Conservation (phyloP, 2,329 filamentous ascomycete genomes). For the Pestalotiopsis sp. region DNA sequence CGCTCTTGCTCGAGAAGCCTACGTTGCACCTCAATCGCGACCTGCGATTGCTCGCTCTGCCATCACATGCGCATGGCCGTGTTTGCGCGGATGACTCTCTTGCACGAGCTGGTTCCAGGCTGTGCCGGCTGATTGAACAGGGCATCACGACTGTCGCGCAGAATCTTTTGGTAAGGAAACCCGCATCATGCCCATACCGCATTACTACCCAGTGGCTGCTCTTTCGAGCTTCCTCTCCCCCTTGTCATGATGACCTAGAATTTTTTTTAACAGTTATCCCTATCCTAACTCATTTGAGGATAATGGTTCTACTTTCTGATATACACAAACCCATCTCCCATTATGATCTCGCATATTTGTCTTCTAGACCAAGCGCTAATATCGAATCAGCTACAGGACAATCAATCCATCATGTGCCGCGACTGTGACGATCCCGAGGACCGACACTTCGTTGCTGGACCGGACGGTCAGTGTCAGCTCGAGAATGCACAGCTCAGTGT, state of each 20-base stretch:
- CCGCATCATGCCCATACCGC: neutral
- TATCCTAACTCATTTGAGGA: slow-evolving; percentile 5
- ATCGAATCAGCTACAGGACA: neutral
- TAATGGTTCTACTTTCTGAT: slow-evolving; percentile 1
- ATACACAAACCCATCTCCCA: neutral
- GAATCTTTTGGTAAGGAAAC: neutral
- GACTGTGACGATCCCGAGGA: too few species aligned
- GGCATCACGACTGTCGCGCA: neutral
- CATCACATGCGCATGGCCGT: neutral
- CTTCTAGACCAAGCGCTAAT: neutral
- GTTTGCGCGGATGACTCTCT: neutral
- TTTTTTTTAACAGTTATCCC: slow-evolving; percentile 5
- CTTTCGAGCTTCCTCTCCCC: neutral
- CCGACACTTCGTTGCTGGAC: too few species aligned
- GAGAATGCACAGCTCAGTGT: neutral
- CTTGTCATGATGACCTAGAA: slow-evolving; percentile 5
- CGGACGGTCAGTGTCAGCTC: neutral
- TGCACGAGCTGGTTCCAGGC: neutral
- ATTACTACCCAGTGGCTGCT: neutral
- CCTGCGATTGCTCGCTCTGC: neutral
- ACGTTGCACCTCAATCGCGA: neutral
- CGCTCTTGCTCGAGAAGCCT: neutral
- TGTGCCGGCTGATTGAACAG: neutral
- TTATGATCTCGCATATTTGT: neutral
- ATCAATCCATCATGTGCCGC: too few species aligned